Conservation (phyloP, 352 stramenopile genomes). For the Globisporangium cystogenes region DNA sequence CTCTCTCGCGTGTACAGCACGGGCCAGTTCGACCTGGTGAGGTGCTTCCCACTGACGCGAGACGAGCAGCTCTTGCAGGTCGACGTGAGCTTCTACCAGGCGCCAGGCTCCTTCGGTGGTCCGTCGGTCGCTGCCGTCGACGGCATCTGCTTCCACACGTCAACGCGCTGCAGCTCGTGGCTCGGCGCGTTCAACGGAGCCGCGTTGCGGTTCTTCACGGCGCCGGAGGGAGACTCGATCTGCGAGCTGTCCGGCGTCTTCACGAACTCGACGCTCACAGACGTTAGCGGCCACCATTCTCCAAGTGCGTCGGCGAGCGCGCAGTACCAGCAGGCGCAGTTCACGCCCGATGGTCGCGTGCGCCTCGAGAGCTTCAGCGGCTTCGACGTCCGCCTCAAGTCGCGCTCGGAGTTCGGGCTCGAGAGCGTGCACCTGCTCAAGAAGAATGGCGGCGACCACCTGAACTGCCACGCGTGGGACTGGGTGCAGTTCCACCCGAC, state of each 20-base stretch:
- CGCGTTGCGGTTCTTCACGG: slow-evolving; percentile 37
- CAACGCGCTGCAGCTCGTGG: slow-evolving; percentile 46
- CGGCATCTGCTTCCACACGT: slow-evolving; percentile 63
- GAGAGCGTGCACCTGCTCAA: slow-evolving; percentile 41
- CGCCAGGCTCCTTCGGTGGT: background rate
- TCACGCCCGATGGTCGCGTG: slow-evolving; percentile 23
- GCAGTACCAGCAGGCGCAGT: slow-evolving; percentile 2
- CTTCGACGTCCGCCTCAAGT: slow-evolving; percentile 41
- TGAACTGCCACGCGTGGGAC: slow-evolving; percentile 41
- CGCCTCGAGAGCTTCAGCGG: slow-evolving; percentile 17
- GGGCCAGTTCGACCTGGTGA: slow-evolving; percentile 10
- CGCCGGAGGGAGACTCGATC: slow-evolving; percentile 23
- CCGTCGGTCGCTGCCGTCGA: slow-evolving; percentile 19
- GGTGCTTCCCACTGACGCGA: slow-evolving; percentile 24
- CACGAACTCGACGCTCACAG: slow-evolving; percentile 25
- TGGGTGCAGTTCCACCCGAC: slow-evolving; percentile 22
- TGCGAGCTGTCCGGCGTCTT: slow-evolving; percentile 19
- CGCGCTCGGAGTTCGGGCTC: slow-evolving; percentile 31
- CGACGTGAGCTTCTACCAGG: slow-evolving; percentile 24
- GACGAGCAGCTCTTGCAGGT: slow-evolving; percentile 45
- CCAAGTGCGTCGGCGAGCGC: background rate
- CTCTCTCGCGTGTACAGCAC: slow-evolving; percentile 22
- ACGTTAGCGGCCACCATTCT: slow-evolving; percentile 29
- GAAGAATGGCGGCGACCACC: slow-evolving; percentile 38
- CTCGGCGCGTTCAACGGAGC: slow-evolving; percentile 32